phyloP scores from a whole-genome alignment of 768 basidiomycete species.

The Pleurotus tuoliensis region DNA sequence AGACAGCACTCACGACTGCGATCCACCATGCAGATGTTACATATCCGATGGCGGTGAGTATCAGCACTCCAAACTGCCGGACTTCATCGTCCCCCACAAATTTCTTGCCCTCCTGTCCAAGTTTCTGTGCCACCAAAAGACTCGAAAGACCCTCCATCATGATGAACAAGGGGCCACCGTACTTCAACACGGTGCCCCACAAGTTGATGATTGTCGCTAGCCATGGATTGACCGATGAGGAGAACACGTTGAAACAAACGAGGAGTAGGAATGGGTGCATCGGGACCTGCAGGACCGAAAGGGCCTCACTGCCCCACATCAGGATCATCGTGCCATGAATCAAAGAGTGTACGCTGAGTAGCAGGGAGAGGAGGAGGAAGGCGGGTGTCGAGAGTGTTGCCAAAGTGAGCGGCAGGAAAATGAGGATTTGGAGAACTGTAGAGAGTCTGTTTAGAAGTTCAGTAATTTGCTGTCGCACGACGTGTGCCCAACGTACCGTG shows the following conservation, averaged over 20 bases:
- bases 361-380: constrained; percentile 77
- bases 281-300: constrained; percentile 79
- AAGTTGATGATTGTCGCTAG: constrained; percentile 53
- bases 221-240: constrained; percentile 56
- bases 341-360: constrained; percentile 71
- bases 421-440: constrained; percentile 75
- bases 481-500: constrained; percentile 37
- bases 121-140: constrained; percentile 74
- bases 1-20: constrained; percentile 53
- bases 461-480: constrained; percentile 2
- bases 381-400: constrained; percentile 78
- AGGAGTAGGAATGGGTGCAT: constrained; percentile 86
- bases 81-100: constrained; percentile 67
- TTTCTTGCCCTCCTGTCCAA: constrained; percentile 73
- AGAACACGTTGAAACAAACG: constrained; percentile 82
- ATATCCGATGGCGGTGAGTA: constrained; percentile 75
- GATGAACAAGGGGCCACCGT: constrained; percentile 76
- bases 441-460: constrained; percentile 48
- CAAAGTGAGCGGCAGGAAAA: constrained; percentile 81
- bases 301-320: constrained; percentile 64
- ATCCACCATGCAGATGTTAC: constrained; percentile 87
- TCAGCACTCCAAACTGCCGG: constrained; percentile 74
- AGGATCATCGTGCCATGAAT: constrained; percentile 79
- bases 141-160: constrained; percentile 83
- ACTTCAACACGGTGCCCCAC: constrained; percentile 71